Evolutionary conservation across 345 rosid genomes (phyloP), one percentile per base, ranked within the genome.

Genomic region (Hibiscus mutabilis): DNA sequence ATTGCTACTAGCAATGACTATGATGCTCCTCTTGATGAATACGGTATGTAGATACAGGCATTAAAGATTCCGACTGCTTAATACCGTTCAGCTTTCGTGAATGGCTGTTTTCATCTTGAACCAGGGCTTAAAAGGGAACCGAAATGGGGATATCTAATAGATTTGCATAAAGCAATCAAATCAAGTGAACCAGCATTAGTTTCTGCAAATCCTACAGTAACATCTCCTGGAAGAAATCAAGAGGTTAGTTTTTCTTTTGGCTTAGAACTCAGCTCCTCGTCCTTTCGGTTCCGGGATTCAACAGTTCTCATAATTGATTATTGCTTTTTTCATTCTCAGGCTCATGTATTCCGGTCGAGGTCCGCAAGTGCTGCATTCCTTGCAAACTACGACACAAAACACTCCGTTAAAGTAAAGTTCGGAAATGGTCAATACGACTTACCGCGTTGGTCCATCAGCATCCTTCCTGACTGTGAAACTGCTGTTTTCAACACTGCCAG

Each of bases 1-100:
- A 90, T 95, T 77, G 90, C 99, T 37, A 88, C 99, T 60, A 95
- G 96, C 82, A 90, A 95, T 69, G 99, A 95, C 66, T 95, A 95
- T 55, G 99, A 90, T 60, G 99, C 97, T 82, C 99, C 98, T 72
- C 75, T 95, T 9, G 99, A 95, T 81, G 98, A 95, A 86, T 95
- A 77, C 49, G 99, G 98, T 94, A 78, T 40, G 84, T 42, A 47
- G 15, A 35, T 25, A 70, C 15, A n/a, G 10, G 31, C 66, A 55
- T 42, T 74, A 16, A 46, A 47, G 67, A 31, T 31, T 46, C 46
- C 25, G 58, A 40, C 53, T 42, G 12, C 6, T 13, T n/a, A 15
- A 16, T 14, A 49, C 7, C 18, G 18, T 49, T 49, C 5, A 14
- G 53, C 6, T 49, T 46, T 13, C 2, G 12, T 40, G 44, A 69